These are phyloP conservation scores for Venturia effusa DNA, from an alignment of 2,329 filamentous ascomycete genomes.

Conservation along the genomic window DNA sequence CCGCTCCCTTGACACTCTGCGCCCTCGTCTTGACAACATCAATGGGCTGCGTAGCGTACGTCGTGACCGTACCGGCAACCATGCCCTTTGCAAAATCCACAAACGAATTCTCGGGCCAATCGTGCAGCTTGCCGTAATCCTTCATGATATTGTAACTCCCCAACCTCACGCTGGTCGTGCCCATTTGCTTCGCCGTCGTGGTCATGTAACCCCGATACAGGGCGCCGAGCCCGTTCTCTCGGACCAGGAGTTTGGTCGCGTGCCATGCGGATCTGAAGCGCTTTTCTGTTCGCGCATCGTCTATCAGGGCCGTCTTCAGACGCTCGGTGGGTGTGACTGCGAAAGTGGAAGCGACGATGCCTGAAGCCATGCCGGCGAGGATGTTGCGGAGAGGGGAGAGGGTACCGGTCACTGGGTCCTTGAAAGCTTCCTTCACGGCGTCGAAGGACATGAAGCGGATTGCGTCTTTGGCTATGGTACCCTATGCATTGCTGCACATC, in stretches of 20 bases:
- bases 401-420: constrained; percentile 43
- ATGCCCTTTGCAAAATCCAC: constrained; percentile 53
- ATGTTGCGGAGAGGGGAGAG: constrained; percentile 47
- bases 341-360: constrained; percentile 49
- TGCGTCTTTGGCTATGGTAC: constrained; percentile 53
- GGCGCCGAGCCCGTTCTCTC: constrained; percentile 40
- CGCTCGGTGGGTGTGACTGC: constrained; percentile 59
- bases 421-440: constrained; percentile 48
- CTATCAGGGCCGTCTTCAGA: constrained; percentile 57
- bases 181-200: constrained; percentile 52
- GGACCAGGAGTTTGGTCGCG: constrained; percentile 38
- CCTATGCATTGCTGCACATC: constrained; percentile 21
- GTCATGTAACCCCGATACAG: constrained; percentile 49
- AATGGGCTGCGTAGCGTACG: constrained; percentile 49
- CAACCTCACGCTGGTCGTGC: constrained; percentile 51
- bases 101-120: constrained; percentile 38
- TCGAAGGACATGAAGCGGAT: constrained; percentile 58
- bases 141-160: constrained; percentile 54
- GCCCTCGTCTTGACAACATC: constrained; percentile 54
- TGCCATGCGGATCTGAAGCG: constrained; percentile 42
- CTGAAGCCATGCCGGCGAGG: constrained; percentile 53
- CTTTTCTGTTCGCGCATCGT: constrained; percentile 43
- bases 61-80: constrained; percentile 49
- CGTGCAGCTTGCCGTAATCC: constrained; percentile 40
- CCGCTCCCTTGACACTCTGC: constrained; percentile 48